A percentile compares a stretch with the other conserved stretches of the same genome.
phyloP scores from a whole-genome alignment of 1,284 basidiomycete genomes.

The Ceraceosorus guamensis region DNA sequence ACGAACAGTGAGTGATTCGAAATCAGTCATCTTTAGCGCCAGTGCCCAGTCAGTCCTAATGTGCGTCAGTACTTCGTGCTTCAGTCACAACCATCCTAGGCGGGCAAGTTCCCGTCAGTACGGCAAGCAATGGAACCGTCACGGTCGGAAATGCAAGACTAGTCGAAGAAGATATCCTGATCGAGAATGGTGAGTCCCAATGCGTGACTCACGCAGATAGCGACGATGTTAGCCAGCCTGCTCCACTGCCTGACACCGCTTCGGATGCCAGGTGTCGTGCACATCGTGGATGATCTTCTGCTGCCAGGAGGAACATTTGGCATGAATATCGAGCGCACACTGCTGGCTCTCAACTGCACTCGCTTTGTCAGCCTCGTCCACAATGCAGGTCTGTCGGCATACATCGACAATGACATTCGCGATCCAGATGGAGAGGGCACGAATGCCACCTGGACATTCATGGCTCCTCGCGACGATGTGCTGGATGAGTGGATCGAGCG shows the following conservation, averaged over 20 bases:
- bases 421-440: slow-evolving; percentile 15
- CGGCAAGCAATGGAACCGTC: slow-evolving; percentile 13
- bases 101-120: slow-evolving; percentile 23
- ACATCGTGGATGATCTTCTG: slow-evolving; percentile 75
- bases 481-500: slow-evolving; percentile 49
- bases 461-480: slow-evolving; percentile 83
- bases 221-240: not conserved
- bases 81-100: slow-evolving; percentile 35
- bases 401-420: slow-evolving; percentile 43
- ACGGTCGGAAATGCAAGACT: slow-evolving; percentile 19
- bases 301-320: slow-evolving; percentile 68
- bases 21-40: not conserved
- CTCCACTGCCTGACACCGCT: not conserved
- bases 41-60: not conserved
- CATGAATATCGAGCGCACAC: slow-evolving; percentile 84
- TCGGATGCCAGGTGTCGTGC: slow-evolving; percentile 58
- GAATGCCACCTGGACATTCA: slow-evolving; percentile 49
- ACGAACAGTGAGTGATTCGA: not conserved
- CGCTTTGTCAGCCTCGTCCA: slow-evolving; percentile 82
- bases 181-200: slow-evolving; percentile 49
- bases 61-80: not conserved
- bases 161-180: slow-evolving; percentile 39
- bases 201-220: not conserved
- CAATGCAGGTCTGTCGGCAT: slow-evolving; percentile 55
- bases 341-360: slow-evolving; percentile 80